Evolutionary conservation across 495 filamentous ascomycete species (phyloP).

Genomic region (Trypethelium eluteriae): DNA sequence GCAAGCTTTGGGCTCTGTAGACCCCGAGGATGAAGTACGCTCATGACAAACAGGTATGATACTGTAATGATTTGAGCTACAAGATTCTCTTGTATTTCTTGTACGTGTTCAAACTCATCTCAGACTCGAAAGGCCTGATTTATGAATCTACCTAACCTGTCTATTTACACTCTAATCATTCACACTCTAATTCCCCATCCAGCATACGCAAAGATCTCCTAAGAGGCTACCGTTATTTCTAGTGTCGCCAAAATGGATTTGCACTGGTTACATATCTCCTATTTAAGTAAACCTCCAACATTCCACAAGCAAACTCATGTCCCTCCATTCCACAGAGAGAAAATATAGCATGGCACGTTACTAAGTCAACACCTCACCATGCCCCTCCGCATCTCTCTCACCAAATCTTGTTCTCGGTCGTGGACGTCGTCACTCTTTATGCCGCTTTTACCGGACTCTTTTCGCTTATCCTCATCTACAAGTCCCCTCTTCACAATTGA

Average conservation of each 20-base stretch:
- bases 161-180: background rate
- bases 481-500: background rate
- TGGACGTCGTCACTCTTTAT: background rate
- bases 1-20: constrained; percentile 65
- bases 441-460: background rate
- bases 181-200: too few species aligned
- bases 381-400: background rate
- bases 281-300: background rate
- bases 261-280: too few species aligned
- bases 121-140: background rate
- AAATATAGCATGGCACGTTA: background rate
- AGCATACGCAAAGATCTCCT: too few species aligned
- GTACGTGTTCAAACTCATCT: background rate
- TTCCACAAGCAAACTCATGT: constrained; percentile 1
- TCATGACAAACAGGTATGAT: background rate
- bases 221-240: too few species aligned
- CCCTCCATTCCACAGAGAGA: constrained; percentile 1
- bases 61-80: background rate
- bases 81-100: background rate
- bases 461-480: background rate
- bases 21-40: constrained; percentile 13
- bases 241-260: too few species aligned
- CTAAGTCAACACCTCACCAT: background rate
- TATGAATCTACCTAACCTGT: background rate
- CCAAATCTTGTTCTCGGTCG: background rate